Conservation (phyloP, 768 basidiomycete species). For the Rhizopogon vulgaris region DNA sequence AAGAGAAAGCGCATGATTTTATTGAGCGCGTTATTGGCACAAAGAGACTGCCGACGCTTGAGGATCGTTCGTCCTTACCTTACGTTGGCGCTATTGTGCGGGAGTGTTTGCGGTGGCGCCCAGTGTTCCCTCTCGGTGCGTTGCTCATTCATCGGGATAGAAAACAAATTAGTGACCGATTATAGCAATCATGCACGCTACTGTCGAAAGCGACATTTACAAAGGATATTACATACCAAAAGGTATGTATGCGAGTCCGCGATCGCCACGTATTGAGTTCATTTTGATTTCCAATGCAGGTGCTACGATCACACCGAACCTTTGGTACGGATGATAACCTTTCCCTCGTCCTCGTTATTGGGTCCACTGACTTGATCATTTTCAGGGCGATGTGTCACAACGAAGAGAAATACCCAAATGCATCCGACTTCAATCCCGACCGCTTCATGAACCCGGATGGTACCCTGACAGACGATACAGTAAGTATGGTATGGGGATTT, state of each 20-base stretch:
- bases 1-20: slow-evolving; percentile 7
- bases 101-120: slow-evolving; percentile 4
- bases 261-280: background rate
- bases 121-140: background rate
- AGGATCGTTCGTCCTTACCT: slow-evolving; percentile 7
- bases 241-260: background rate
- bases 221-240: slow-evolving; percentile 1
- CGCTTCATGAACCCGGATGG: slow-evolving; percentile 18
- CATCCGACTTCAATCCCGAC: slow-evolving; percentile 32
- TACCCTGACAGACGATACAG: background rate
- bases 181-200: background rate
- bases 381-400: slow-evolving; percentile 18
- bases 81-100: slow-evolving; percentile 10
- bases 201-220: slow-evolving; percentile 1
- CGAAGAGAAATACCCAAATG: slow-evolving; percentile 29
- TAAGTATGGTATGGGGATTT: slow-evolving; percentile 23
- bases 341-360: background rate
- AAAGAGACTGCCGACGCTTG: slow-evolving; percentile 6
- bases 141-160: background rate
- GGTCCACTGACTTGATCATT: background rate
- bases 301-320: background rate
- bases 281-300: slow-evolving; percentile 1
- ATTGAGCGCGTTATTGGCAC: slow-evolving; percentile 8
- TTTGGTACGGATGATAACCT: background rate
- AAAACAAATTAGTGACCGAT: background rate